These are phyloP conservation scores for Starmerella cellae DNA, from an alignment of 805 yeast species.

Conservation along the genomic window DNA sequence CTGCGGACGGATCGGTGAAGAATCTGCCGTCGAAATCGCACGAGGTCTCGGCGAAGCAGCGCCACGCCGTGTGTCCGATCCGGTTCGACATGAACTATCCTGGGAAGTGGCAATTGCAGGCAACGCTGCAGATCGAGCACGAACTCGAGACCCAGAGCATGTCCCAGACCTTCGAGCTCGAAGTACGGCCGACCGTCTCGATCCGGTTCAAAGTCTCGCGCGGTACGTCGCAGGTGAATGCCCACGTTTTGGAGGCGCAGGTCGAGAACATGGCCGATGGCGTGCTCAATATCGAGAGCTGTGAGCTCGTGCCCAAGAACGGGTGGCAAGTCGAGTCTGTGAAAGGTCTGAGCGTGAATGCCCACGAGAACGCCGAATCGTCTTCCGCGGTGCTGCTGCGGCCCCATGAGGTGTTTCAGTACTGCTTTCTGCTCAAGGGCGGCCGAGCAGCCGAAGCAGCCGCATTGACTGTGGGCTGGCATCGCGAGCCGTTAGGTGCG, in stretches of 20 bases:
- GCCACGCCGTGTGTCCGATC: neutral
- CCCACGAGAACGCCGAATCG: slow-evolving; percentile 1
- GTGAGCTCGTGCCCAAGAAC: slow-evolving; percentile 21
- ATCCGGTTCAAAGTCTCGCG: slow-evolving; percentile 24
- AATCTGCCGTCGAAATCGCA: neutral
- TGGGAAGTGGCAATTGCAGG: slow-evolving; percentile 23
- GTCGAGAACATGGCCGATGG: slow-evolving; percentile 26
- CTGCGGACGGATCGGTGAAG: neutral
- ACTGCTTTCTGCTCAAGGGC: slow-evolving; percentile 18
- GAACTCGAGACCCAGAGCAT: slow-evolving; percentile 14
- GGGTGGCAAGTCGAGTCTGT: slow-evolving; percentile 17
- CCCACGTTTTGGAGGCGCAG: slow-evolving; percentile 25
- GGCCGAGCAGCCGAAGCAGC: slow-evolving; percentile 16
- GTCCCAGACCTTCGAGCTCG: slow-evolving; percentile 24
- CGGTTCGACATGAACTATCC: slow-evolving; percentile 20
- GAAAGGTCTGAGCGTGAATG: slow-evolving; percentile 3
- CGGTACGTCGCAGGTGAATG: slow-evolving; percentile 6
- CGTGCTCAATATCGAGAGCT: slow-evolving; percentile 23
- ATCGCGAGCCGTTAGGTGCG: slow-evolving; percentile 29
- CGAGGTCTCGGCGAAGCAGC: neutral
- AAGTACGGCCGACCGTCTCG: slow-evolving; percentile 24
- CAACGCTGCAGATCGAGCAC: slow-evolving; percentile 18
- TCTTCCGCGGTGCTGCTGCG: slow-evolving; percentile 16
- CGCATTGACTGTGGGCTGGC: slow-evolving; percentile 25
- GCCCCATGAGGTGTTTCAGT: slow-evolving; percentile 25